Evolutionary conservation across 345 rosid genomes (phyloP).

Genomic region (Microcos paniculata): DNA sequence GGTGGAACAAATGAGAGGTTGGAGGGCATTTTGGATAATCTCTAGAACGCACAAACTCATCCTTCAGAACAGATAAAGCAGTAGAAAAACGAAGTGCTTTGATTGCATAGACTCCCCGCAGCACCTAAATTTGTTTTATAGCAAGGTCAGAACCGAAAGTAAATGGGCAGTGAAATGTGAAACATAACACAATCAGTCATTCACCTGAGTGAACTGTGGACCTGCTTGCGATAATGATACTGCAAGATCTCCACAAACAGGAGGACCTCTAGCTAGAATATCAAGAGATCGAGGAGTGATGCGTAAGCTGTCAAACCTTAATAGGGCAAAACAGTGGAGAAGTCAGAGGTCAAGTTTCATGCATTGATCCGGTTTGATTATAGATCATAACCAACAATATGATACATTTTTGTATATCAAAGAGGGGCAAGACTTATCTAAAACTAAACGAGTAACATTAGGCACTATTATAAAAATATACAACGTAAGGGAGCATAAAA

Average conservation of each 20-base stretch:
- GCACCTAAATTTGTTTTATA: constrained; percentile 48
- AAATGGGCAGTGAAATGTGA: not conserved
- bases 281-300: constrained; percentile 94
- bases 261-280: constrained; percentile 86
- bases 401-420: not conserved
- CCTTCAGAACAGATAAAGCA: constrained; percentile 87
- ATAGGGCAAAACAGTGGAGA: constrained; percentile 22
- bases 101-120: constrained; percentile 84
- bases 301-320: constrained; percentile 93
- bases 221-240: constrained; percentile 94
- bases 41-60: constrained; percentile 96
- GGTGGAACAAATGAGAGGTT: constrained; percentile 87
- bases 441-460: not conserved
- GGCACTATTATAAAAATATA: not conserved
- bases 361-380: not conserved
- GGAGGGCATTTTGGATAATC: constrained; percentile 98
- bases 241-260: constrained; percentile 96
- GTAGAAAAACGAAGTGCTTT: constrained; percentile 92
- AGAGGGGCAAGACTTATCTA: not conserved
- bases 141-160: constrained; percentile 27
- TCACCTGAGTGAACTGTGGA: constrained; percentile 97
- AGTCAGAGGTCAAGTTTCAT: constrained; percentile 25
- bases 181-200: constrained; percentile 21
- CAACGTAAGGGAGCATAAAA: constrained; percentile 24
- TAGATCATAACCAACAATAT: constrained; percentile 10